Conservation (phyloP, 345 rosid genomes). For the Bretschneidera sinensis region DNA sequence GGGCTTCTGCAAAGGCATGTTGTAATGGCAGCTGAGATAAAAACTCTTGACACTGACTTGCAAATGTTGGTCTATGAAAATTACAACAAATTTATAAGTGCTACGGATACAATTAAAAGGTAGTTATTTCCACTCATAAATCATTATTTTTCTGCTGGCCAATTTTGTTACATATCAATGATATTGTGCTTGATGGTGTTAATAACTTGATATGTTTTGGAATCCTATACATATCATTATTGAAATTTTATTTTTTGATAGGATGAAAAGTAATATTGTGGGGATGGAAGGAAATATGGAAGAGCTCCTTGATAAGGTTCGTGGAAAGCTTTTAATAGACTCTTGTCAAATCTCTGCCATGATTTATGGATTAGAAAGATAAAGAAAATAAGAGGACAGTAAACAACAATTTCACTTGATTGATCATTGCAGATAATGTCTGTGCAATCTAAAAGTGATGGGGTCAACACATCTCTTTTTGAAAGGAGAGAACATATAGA, state of each 20-base stretch:
- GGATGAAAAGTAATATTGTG: conserved; percentile 96
- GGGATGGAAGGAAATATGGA: conserved; percentile 99
- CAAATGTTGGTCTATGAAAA: conserved; percentile 97
- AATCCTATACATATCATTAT: neutral
- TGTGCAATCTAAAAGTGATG: conserved; percentile 96
- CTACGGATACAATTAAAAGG: conserved; percentile 98
- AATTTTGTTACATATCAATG: neutral
- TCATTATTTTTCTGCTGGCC: conserved; percentile 2
- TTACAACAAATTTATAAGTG: conserved; percentile 95
- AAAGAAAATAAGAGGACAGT: neutral
- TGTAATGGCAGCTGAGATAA: conserved; percentile 96
- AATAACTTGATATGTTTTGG: neutral
- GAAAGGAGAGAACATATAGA: conserved; percentile 97
- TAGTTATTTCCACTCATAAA: conserved; percentile 20
- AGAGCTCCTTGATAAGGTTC: conserved; percentile 86
- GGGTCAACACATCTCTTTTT: conserved; percentile 85
- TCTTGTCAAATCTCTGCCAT: neutral
- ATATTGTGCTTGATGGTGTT: too few species aligned
- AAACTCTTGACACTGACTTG: conserved; percentile 95
- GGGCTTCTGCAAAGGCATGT: conserved; percentile 88
- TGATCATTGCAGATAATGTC: conserved; percentile 66
- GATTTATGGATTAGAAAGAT: neutral
- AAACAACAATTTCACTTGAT: neutral
- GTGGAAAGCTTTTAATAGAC: conserved; percentile 3
- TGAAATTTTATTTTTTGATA: conserved; percentile 30